Base-by-base conservation (phyloP, 257 asterid species). In the Petunia axillaris region DNA sequence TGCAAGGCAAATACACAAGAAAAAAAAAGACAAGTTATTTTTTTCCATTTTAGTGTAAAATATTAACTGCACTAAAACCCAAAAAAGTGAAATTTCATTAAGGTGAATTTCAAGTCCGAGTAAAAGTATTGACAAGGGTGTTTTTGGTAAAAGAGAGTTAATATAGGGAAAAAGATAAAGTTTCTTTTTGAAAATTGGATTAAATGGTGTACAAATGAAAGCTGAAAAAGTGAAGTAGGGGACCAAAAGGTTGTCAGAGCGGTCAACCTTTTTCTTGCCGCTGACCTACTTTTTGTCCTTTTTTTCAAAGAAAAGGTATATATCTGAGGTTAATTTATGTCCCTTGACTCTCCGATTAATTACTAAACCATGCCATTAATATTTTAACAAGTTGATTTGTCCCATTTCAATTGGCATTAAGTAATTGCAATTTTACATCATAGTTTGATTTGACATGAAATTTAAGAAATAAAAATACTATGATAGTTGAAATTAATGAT, bases 271-370 rank as follows among this genome's bases (percentile, higher is more conserved):
- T 85, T 91, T 81, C 60, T 78, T 80, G 84, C 82, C 85, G 90
- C 92, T 90, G 94, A 91, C 91, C 90, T 82, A 83, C 87, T 75
- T 84, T 85, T 80, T 83, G 93, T 88, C 91, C 83, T 76, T 86
- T 88, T 67, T 67, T 55, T 80, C 67, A 80, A 58, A 77, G 74
- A 35, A 71, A 41, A 6, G 58, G 11, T 2, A 65, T 59, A 57
- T 71, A 3, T 41, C 2, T 1, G 1, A 78, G 43, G 5, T 81
- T 73, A 37, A 3, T 5, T 52, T n/a, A 38, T 80, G 57, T 89
- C 89, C 83, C 81, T 37, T 14, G 9, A 38, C 15, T 4, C 1
- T 79, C 0, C 6, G 8, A 4, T 55, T 66, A 84, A 70, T 87
- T 87, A 85, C 87, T 81, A 59, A 81, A 57, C 55, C 52, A 14